Evolutionary conservation across 2,329 filamentous ascomycete species (phyloP).

Genomic region (Ciborinia camelliae): DNA sequence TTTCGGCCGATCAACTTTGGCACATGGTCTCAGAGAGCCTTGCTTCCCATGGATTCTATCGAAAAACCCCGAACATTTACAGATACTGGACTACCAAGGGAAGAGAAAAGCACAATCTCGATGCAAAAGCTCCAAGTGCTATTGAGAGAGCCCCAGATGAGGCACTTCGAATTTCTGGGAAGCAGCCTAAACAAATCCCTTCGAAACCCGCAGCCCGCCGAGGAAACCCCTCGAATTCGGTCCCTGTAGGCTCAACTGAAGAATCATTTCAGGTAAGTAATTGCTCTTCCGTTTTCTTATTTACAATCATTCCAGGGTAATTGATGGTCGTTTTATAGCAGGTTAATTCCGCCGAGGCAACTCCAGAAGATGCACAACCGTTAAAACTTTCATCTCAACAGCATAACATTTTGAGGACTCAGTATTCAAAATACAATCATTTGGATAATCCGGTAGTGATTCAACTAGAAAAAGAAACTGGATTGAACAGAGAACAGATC

Average conservation of each 20-base stretch:
- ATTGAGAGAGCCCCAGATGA: not conserved
- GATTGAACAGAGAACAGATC: constrained; percentile 4
- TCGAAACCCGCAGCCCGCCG: too few relatives aligned
- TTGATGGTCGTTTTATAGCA: not conserved
- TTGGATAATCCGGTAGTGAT: not conserved
- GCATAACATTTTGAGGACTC: not conserved
- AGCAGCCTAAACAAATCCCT: not conserved
- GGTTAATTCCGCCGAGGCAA: not conserved
- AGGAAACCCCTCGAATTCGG: not conserved
- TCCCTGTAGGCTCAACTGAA: not conserved
- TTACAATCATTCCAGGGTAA: too few relatives aligned
- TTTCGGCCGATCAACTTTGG: not conserved
- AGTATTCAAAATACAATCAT: not conserved
- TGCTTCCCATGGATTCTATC: not conserved
- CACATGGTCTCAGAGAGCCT: not conserved
- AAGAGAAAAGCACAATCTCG: not conserved
- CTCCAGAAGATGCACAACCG: not conserved
- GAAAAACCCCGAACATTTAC: not conserved
- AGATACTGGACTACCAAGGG: constrained; percentile 5
- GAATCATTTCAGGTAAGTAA: not conserved
- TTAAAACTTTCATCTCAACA: not conserved
- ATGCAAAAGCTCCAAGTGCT: not conserved
- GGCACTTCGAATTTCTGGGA: not conserved
- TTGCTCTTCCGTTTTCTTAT: not conserved
- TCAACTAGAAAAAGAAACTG: not conserved